A percentile compares a stretch with the other conserved stretches of the same genome.
Conservation (phyloP, 345 rosid species). For the Eucalyptus victrix region DNA sequence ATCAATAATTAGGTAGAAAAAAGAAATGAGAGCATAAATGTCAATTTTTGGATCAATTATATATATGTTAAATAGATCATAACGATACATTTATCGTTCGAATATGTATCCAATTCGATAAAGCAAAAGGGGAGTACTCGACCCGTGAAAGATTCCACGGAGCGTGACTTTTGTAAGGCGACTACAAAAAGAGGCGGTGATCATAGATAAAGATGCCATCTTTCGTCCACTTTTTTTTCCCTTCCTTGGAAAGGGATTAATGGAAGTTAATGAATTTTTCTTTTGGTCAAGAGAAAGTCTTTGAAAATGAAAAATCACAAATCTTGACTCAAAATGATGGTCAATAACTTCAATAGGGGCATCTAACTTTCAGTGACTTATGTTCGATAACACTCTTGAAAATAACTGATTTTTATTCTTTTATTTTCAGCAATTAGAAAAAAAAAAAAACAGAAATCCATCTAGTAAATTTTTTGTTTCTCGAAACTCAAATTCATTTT, state of each 20-base stretch:
- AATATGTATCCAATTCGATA: not conserved
- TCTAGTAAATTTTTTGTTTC: too few relatives aligned
- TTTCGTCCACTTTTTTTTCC: not conserved
- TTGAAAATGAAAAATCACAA: not conserved
- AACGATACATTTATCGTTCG: not conserved
- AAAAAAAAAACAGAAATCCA: too few relatives aligned
- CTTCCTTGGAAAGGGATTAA: not conserved
- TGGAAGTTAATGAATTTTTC: not conserved
- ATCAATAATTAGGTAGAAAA: not conserved
- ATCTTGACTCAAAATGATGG: not conserved
- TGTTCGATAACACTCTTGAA: accelerated
- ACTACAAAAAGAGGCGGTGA: not conserved
- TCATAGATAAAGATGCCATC: not conserved
- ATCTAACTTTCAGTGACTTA: not conserved
- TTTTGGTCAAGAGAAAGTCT: not conserved
- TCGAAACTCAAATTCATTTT: accelerated
- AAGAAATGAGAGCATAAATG: not conserved
- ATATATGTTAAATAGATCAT: not conserved
- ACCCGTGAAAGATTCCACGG: not conserved
- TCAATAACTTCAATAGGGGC: not conserved
- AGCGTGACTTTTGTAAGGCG: not conserved
- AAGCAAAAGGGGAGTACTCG: not conserved
- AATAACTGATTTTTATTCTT: too few relatives aligned
- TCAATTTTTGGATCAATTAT: not conserved
- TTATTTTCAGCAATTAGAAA: too few relatives aligned